Evolutionary conservation across 352 stramenopile genomes (phyloP).

Genomic region (Phytopythium cucurbitacearum): DNA sequence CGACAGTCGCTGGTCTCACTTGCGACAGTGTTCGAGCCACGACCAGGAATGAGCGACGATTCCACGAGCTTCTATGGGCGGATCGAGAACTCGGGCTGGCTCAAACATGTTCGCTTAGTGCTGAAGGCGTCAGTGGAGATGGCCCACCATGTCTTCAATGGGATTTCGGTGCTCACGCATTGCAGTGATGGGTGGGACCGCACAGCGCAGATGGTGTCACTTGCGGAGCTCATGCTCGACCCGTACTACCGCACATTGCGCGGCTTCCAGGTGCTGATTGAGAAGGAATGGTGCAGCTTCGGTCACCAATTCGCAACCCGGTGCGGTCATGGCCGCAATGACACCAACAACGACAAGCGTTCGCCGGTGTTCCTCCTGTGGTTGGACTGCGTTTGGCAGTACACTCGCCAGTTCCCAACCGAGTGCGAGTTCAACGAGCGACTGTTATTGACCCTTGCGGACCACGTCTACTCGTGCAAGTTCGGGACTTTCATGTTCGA

Average conservation of each 20-base stretch:
- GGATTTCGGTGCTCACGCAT: conserved; percentile 95
- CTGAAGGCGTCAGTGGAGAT: conserved; percentile 91
- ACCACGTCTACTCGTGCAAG: conserved; percentile 96
- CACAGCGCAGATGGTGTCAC: conserved; percentile 95
- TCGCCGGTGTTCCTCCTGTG: conserved; percentile 99
- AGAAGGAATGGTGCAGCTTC: conserved; percentile 99
- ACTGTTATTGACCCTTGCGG: conserved; percentile 90
- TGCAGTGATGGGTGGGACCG: conserved; percentile 99
- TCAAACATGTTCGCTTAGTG: conserved; percentile 92
- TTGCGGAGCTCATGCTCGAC: conserved; percentile 97
- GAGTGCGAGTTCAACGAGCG: conserved; percentile 97
- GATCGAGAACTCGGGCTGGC: conserved; percentile 95
- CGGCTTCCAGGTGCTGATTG: conserved; percentile 95
- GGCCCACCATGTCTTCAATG: conserved; percentile 92
- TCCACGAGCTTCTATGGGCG: conserved; percentile 81
- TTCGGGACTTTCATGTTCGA: conserved; percentile 99
- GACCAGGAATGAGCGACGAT: conserved; percentile 78
- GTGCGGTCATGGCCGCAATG: conserved; percentile 89
- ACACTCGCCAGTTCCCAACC: conserved; percentile 94
- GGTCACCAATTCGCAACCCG: conserved; percentile 97
- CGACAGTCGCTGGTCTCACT: conserved; percentile 92
- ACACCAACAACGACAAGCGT: conserved; percentile 90
- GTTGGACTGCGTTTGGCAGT: conserved; percentile 98
- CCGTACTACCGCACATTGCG: conserved; percentile 96
- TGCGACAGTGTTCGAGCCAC: conserved; percentile 71